A percentile compares a stretch with the other conserved stretches of the same genome.
These are phyloP conservation scores for Sonneratia caseolaris DNA, from an alignment of 345 rosid genomes.

Conservation along the genomic window DNA sequence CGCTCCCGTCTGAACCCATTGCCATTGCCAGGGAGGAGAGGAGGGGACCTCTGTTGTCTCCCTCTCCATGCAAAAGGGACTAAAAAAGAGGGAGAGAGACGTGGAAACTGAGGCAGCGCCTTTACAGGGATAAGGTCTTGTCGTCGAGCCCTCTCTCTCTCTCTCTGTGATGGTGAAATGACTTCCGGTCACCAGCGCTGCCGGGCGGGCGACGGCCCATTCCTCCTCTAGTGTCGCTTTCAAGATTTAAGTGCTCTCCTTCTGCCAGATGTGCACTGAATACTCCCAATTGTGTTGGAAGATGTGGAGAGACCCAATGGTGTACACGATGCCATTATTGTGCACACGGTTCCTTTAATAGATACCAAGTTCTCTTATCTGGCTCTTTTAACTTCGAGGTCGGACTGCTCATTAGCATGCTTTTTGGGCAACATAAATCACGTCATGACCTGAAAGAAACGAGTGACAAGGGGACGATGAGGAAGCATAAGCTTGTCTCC, in stretches of 20 bases:
- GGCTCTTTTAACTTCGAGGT: neutral
- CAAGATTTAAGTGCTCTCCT: neutral
- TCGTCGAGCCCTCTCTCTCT: too few relatives aligned
- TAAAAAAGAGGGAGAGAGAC: neutral
- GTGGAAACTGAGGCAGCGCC: neutral
- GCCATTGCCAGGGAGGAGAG: neutral
- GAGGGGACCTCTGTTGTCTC: neutral
- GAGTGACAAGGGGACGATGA: too few relatives aligned
- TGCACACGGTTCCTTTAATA: neutral
- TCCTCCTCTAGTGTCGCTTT: neutral
- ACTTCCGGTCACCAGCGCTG: neutral
- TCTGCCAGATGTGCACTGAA: neutral
- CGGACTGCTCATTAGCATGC: neutral
- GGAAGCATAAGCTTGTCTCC: neutral
- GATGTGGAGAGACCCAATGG: neutral
- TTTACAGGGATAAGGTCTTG: neutral
- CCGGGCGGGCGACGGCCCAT: too few relatives aligned
- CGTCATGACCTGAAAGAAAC: too few relatives aligned
- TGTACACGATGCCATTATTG: neutral
- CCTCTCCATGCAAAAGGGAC: slow-evolving; percentile 4
- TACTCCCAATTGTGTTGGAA: slow-evolving; percentile 1
- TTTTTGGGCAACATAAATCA: too few relatives aligned
- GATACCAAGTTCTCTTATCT: neutral
- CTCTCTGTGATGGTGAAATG: neutral
- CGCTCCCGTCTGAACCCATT: neutral